phyloP scores from a whole-genome alignment of 1,284 basidiomycete species.

The Sparassis latifolia region DNA sequence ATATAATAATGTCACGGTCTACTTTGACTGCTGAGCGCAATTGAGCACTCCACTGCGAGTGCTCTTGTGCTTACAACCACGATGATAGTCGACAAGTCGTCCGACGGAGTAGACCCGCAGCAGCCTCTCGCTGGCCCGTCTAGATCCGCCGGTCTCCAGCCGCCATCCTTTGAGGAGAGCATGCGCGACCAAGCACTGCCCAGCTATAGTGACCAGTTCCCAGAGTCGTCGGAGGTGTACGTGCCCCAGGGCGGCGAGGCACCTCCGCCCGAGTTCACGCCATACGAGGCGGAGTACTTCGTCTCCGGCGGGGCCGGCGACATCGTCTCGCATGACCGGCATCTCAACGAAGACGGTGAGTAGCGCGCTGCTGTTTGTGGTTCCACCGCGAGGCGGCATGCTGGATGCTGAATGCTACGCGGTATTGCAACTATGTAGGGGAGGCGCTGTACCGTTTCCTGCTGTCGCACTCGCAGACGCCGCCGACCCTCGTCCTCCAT shows the following conservation, averaged over 20 bases:
- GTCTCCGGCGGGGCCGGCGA: slow-evolving; percentile 36
- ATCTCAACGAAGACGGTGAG: slow-evolving; percentile 65
- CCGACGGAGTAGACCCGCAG: background rate
- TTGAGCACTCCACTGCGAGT: no score
- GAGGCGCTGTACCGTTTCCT: slow-evolving; percentile 72
- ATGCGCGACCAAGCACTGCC: slow-evolving; percentile 2
- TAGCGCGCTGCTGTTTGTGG: slow-evolving; percentile 1
- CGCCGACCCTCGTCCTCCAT: slow-evolving; percentile 45
- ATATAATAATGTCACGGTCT: no score
- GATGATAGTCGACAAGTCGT: no score
- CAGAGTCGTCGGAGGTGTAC: slow-evolving; percentile 15
- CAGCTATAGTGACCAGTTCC: slow-evolving; percentile 13
- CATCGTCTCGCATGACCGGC: slow-evolving; percentile 63
- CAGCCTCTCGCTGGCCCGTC: slow-evolving; percentile 4
- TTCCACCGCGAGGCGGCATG: no score
- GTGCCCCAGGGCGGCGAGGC: slow-evolving; percentile 29
- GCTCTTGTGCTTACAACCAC: no score
- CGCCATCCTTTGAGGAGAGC: slow-evolving; percentile 6
- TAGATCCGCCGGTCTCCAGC: slow-evolving; percentile 1
- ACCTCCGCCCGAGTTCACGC: slow-evolving; percentile 54
- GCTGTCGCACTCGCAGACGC: slow-evolving; percentile 43
- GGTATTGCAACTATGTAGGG: slow-evolving; percentile 36
- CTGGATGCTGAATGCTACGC: background rate
- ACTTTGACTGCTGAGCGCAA: no score
- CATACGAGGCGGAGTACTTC: slow-evolving; percentile 58